Conservation (phyloP, 2,329 filamentous ascomycete genomes). For the Emergomyces pasteurianus region DNA sequence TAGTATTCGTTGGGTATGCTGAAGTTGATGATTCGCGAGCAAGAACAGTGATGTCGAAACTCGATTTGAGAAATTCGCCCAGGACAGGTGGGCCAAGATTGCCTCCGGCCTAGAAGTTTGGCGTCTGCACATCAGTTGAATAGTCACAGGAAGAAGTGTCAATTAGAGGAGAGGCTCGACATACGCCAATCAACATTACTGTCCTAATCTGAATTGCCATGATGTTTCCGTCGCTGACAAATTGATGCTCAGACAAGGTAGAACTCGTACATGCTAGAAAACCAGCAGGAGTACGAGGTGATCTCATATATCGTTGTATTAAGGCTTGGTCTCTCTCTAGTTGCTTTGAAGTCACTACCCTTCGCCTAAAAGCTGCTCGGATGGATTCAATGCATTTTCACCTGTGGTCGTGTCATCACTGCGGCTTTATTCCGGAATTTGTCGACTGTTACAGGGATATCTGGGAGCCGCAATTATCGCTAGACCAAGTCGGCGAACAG, state of each 20-base stretch:
- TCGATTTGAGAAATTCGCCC: not conserved
- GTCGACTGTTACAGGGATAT: not conserved
- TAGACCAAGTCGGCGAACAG: not conserved
- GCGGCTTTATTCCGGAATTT: not conserved
- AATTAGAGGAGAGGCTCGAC: not conserved
- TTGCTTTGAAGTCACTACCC: not conserved
- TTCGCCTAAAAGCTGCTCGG: not conserved
- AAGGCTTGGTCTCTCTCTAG: not conserved
- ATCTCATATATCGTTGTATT: not conserved
- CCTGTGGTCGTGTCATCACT: not conserved
- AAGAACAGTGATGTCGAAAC: constrained; percentile 26
- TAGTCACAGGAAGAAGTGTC: not conserved
- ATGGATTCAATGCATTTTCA: not conserved
- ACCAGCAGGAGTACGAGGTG: not conserved
- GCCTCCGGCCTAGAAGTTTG: not conserved
- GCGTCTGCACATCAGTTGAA: not conserved
- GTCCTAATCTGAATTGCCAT: not conserved
- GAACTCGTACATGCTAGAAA: not conserved
- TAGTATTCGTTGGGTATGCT: constrained; percentile 25
- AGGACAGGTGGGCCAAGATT: not conserved
- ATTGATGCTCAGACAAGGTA: not conserved
- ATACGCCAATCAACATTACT: not conserved
- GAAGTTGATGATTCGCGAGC: constrained; percentile 37
- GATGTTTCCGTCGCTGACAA: not conserved
- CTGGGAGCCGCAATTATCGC: not conserved